phyloP scores from a whole-genome alignment of 2,329 filamentous ascomycete species.

The Calonectria montana region DNA sequence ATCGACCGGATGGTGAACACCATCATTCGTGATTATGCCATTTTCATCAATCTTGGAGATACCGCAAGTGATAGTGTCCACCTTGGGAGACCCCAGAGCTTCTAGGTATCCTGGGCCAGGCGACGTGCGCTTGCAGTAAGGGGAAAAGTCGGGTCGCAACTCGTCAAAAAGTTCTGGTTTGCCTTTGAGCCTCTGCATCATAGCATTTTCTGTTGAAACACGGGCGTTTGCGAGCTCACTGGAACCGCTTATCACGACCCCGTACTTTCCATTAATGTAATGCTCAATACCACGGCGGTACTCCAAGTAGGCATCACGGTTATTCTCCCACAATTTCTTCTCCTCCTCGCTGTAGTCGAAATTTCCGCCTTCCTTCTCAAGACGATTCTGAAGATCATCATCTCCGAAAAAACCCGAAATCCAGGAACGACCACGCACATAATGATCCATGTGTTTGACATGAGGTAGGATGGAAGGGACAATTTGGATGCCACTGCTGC shows the following conservation, averaged over 20 bases:
- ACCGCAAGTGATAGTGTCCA: background rate
- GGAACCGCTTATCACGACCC: background rate
- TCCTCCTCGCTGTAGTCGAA: conserved; percentile 9
- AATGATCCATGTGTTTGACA: conserved; percentile 22
- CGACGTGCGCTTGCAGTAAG: conserved; percentile 9
- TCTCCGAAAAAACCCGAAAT: background rate
- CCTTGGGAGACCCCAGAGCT: background rate
- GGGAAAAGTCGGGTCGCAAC: conserved; percentile 2
- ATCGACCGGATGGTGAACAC: background rate
- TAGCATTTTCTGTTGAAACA: background rate
- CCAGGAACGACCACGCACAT: conserved; percentile 24
- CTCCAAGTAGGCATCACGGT: background rate
- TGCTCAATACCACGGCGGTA: background rate
- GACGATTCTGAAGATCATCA: background rate
- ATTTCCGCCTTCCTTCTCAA: background rate
- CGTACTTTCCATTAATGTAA: background rate
- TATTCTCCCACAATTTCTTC: background rate
- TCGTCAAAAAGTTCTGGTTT: background rate
- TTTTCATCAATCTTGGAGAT: background rate
- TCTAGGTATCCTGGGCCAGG: conserved; percentile 22
- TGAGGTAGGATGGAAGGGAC: conserved; percentile 16
- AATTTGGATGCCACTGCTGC: conserved; percentile 26
- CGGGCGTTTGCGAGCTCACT: background rate
- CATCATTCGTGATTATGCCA: conserved; percentile 9
- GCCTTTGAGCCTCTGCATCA: background rate